These are phyloP conservation scores for Barnettozyma siamensis DNA, from an alignment of 805 yeast genomes.

Conservation along the genomic window DNA sequence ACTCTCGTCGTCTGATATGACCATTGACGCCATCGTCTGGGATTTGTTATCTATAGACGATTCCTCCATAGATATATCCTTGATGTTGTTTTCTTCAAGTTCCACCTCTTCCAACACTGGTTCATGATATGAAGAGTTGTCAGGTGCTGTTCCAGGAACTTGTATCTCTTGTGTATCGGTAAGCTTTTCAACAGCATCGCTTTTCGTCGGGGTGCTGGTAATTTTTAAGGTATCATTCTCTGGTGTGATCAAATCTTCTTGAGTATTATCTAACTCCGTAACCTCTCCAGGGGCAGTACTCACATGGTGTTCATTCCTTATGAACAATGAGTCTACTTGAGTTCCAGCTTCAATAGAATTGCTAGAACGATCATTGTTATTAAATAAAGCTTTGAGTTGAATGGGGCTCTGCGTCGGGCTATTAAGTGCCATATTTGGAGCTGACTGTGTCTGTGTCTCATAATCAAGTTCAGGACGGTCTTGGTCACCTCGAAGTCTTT, in stretches of 20 bases:
- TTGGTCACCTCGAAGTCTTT: conserved; percentile 18
- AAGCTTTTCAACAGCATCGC: neutral
- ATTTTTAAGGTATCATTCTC: neutral
- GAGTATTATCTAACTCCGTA: neutral
- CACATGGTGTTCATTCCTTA: neutral
- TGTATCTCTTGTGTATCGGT: conserved; percentile 14
- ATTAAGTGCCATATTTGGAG: conserved; percentile 15
- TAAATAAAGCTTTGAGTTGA: neutral
- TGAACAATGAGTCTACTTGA: neutral
- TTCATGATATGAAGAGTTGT: conserved; percentile 1
- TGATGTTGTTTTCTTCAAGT: neutral
- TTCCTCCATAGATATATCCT: no score
- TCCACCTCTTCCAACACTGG: neutral
- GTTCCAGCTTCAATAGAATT: neutral
- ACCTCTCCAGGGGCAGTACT: neutral
- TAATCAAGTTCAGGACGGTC: conserved; percentile 16
- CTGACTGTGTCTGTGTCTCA: conserved; percentile 18
- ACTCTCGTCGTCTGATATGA: conserved; percentile 23
- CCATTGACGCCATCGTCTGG: conserved; percentile 12
- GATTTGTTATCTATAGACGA: neutral
- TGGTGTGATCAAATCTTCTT: neutral
- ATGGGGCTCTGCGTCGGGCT: conserved; percentile 4
- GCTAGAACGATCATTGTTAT: neutral
- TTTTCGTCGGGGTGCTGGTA: neutral
- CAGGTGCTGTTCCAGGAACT: conserved; percentile 24